Evolutionary conservation across 768 basidiomycete species (phyloP).

Genomic region (Boletus vinaceobasis): DNA sequence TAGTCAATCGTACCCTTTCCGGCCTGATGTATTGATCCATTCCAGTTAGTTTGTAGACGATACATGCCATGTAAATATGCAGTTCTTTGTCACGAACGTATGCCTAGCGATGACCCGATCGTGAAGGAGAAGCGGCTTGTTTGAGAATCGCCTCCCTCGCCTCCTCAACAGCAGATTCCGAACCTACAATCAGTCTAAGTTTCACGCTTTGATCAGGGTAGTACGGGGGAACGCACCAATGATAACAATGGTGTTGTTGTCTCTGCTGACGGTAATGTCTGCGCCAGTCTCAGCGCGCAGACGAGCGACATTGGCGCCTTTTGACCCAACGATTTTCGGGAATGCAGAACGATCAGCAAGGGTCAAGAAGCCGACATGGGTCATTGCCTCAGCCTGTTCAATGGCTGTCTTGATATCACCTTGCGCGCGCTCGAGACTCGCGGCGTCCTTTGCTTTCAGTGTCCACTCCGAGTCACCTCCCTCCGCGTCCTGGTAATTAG

Average conservation of each 20-base stretch:
- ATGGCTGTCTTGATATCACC: slow-evolving; percentile 65
- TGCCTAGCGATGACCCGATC: slow-evolving; percentile 21
- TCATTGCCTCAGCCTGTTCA: slow-evolving; percentile 65
- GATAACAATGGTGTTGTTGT: slow-evolving; percentile 83
- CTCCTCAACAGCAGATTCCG: slow-evolving; percentile 61
- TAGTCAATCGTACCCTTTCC: background rate
- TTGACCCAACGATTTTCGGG: slow-evolving; percentile 90
- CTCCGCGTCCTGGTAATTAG: slow-evolving; percentile 76
- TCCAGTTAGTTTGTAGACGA: slow-evolving; percentile 25
- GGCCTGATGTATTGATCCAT: slow-evolving; percentile 12
- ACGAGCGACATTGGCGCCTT: slow-evolving; percentile 86
- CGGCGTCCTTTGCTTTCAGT: slow-evolving; percentile 76
- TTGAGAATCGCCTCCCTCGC: slow-evolving; percentile 77
- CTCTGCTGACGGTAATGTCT: slow-evolving; percentile 87
- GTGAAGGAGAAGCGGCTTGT: slow-evolving; percentile 40
- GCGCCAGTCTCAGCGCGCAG: slow-evolving; percentile 87
- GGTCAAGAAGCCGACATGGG: slow-evolving; percentile 82
- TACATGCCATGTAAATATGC: slow-evolving; percentile 28
- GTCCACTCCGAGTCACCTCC: slow-evolving; percentile 87
- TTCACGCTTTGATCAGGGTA: background rate
- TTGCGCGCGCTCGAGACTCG: slow-evolving; percentile 72
- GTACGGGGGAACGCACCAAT: slow-evolving; percentile 52
- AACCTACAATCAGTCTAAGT: slow-evolving; percentile 42
- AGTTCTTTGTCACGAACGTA: slow-evolving; percentile 4
- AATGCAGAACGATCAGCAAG: slow-evolving; percentile 79